Base-by-base conservation (phyloP, 495 filamentous ascomycete species). In the Schizothecium vesticola region DNA sequence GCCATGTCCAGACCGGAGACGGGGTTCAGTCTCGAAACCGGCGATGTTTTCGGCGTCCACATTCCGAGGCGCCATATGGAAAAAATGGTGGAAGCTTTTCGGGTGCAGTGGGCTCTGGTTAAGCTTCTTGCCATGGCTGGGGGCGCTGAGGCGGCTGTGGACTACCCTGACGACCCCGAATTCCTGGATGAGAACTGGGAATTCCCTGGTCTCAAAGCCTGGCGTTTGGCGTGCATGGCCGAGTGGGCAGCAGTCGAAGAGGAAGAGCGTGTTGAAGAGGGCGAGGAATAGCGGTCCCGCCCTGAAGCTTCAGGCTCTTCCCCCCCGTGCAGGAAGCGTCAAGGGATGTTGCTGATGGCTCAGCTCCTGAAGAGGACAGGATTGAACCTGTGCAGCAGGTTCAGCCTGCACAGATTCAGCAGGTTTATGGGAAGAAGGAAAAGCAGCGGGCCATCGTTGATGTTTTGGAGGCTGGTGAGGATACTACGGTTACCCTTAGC, bases 101-200 rank as follows among this genome's bases (percentile, higher is more conserved):
- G 25, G 12, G 23, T 67, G 16, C 64, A 61, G 21, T 61, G 56
- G 64, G 56, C 56, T 25, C 56, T 67, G 9, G 23, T 28, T 61
- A 33, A 61, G 26, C 25, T 67, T 21, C 55, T 67, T 67, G 64
- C 65, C 23, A 67, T 67, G 56, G 65, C 65, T 61, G 65, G 65
- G 55, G 64, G 64, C 25, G 64, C 64, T 56, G 64, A 66, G 28
- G 64, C 26, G 64, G 23, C 59, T 26, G 64, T n/a, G 9, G 64
- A 66, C 64, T 22, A 56, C 31, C 23, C 23, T 28, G 64, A 66
- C 55, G 55, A 66, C n/a, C 51, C 64, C 64, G 64, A 66, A 36
- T 66, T 66, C 64, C 64, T 66, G 51, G 36, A 66, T 36, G 64
- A 66, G 59, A 61, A 61, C 59, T 61, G 59, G 59, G 59, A 61